A percentile compares a stretch with the other conserved stretches of the same genome.
Conservation (phyloP, 768 basidiomycete species). For the Suillus brevipes region DNA sequence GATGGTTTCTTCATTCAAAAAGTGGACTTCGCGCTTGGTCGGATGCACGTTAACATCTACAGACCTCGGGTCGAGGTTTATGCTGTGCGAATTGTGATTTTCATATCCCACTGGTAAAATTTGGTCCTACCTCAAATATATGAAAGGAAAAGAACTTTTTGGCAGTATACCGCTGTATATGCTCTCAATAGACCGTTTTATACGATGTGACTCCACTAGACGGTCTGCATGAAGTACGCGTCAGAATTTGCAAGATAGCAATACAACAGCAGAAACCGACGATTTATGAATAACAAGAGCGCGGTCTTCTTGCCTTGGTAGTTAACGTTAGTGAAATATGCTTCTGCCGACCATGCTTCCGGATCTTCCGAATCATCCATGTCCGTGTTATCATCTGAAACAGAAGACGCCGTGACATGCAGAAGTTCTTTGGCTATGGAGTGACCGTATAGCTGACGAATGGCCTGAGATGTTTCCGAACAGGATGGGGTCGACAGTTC, state of each 20-base stretch:
- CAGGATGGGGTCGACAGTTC: slow-evolving; percentile 79
- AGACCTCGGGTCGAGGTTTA: slow-evolving; percentile 80
- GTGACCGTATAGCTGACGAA: slow-evolving; percentile 80
- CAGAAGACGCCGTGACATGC: slow-evolving; percentile 41
- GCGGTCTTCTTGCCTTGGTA: slow-evolving; percentile 85
- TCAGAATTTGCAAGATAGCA: background rate
- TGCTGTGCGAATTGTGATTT: slow-evolving; percentile 39
- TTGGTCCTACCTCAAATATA: slow-evolving; percentile 81
- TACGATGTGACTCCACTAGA: slow-evolving; percentile 82
- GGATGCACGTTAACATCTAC: slow-evolving; percentile 99
- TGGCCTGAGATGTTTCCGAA: slow-evolving; percentile 65
- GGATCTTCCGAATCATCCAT: slow-evolving; percentile 32
- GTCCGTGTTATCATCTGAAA: slow-evolving; percentile 28
- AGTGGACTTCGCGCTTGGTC: slow-evolving; percentile 95
- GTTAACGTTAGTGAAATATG: slow-evolving; percentile 82
- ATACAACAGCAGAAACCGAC: slow-evolving; percentile 44
- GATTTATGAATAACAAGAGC: slow-evolving; percentile 92
- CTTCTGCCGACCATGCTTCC: slow-evolving; percentile 70
- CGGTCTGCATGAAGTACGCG: slow-evolving; percentile 57
- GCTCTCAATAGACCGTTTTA: slow-evolving; percentile 85
- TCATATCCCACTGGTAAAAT: background rate
- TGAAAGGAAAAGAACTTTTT: slow-evolving; percentile 86
- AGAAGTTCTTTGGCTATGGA: slow-evolving; percentile 77
- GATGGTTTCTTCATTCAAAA: slow-evolving; percentile 87
- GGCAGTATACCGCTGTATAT: slow-evolving; percentile 84